phyloP scores from a whole-genome alignment of 768 basidiomycete genomes.

The Collybia sordida region DNA sequence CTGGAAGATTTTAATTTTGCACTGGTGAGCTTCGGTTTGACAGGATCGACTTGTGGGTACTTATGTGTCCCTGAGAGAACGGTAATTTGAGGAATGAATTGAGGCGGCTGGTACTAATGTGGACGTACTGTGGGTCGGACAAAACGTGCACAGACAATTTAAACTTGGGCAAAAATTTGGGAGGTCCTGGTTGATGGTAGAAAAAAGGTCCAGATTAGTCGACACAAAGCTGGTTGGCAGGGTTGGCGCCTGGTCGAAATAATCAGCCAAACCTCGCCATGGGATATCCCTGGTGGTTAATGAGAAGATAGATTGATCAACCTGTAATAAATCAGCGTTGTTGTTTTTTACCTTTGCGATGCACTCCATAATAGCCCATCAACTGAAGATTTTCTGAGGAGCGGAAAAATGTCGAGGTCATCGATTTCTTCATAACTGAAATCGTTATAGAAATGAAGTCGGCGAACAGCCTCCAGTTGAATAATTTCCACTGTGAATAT shows the following conservation, averaged over 20 bases:
- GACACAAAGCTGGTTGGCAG: conserved; percentile 16
- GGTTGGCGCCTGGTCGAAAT: conserved; percentile 1
- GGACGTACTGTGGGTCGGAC: conserved; percentile 34
- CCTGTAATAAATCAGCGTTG: neutral
- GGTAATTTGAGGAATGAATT: neutral
- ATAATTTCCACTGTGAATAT: conserved; percentile 44
- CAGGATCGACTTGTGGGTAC: conserved; percentile 1
- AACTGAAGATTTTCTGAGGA: conserved; percentile 17
- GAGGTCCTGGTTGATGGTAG: conserved; percentile 29
- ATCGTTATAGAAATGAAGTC: conserved; percentile 28
- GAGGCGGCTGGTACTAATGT: neutral
- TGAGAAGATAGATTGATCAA: neutral
- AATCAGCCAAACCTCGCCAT: conserved; percentile 25
- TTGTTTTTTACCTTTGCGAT: conserved; percentile 37
- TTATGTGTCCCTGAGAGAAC: conserved; percentile 6
- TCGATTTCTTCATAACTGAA: conserved; percentile 38
- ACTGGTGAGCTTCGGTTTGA: conserved; percentile 15
- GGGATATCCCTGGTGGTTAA: conserved; percentile 32
- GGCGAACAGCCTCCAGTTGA: conserved; percentile 40
- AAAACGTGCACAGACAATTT: conserved; percentile 40
- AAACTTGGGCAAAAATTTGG: conserved; percentile 44
- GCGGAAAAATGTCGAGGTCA: conserved; percentile 22
- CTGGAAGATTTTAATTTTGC: neutral
- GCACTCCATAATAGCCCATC: conserved; percentile 43
- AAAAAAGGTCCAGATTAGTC: conserved; percentile 23